Evolutionary conservation across 345 rosid genomes (phyloP).

Genomic region (Hevea brasiliensis): DNA sequence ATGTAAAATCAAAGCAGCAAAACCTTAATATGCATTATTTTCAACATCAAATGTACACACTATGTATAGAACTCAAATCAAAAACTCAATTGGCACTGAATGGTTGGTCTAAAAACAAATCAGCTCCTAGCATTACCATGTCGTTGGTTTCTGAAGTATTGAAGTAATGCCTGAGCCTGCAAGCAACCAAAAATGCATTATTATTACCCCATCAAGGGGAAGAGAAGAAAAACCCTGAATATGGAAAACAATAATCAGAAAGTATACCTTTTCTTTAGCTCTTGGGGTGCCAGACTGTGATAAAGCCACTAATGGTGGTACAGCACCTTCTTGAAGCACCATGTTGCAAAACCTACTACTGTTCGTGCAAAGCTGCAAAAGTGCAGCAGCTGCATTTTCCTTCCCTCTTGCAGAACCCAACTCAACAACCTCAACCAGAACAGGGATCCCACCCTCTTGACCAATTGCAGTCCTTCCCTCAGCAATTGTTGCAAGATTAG

Average conservation of each 20-base stretch:
- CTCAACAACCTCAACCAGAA: slow-evolving; percentile 93
- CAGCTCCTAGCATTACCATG: slow-evolving; percentile 68
- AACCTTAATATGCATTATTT: slow-evolving; percentile 39
- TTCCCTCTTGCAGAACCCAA: slow-evolving; percentile 90
- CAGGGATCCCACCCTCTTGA: slow-evolving; percentile 71
- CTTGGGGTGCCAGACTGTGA: slow-evolving; percentile 85
- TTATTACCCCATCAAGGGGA: not conserved
- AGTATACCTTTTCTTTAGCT: slow-evolving; percentile 82
- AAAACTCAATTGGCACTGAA: slow-evolving; percentile 22
- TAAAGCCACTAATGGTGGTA: slow-evolving; percentile 87
- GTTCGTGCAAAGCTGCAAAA: slow-evolving; percentile 70
- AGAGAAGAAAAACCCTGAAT: not conserved
- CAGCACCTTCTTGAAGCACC: slow-evolving; percentile 91
- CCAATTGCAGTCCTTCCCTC: slow-evolving; percentile 88
- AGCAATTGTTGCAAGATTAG: slow-evolving; percentile 77
- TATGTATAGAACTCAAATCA: slow-evolving; percentile 25
- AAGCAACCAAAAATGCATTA: slow-evolving; percentile 13
- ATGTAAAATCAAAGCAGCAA: slow-evolving; percentile 27
- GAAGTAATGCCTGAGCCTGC: slow-evolving; percentile 89
- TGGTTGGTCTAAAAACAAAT: slow-evolving; percentile 23
- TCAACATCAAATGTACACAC: slow-evolving; percentile 46
- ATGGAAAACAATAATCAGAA: not conserved
- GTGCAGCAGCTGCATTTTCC: slow-evolving; percentile 94
- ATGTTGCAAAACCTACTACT: slow-evolving; percentile 55
- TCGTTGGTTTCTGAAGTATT: slow-evolving; percentile 72